phyloP scores from a whole-genome alignment of 768 basidiomycete genomes.

The Amanita pallidorosea region DNA sequence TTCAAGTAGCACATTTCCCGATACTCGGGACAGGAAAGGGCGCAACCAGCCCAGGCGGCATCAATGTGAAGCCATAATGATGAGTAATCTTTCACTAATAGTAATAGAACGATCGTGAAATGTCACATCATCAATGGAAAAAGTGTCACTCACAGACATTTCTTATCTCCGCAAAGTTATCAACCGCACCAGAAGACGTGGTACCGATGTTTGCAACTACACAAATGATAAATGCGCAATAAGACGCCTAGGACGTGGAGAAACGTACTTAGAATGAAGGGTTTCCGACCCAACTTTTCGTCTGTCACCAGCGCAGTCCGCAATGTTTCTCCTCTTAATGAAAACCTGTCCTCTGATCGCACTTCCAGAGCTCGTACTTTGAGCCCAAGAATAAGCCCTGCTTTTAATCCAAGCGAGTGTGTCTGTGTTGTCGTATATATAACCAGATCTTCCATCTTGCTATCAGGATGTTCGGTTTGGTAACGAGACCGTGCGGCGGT shows the following conservation, averaged over 20 bases:
- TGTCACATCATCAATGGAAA: background rate
- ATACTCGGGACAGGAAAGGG: constrained; percentile 71
- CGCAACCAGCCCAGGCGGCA: constrained; percentile 85
- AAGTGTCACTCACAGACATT: constrained; percentile 39
- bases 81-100: constrained; percentile 46
- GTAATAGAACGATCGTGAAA: constrained; percentile 15
- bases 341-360: constrained; percentile 46
- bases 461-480: constrained; percentile 34
- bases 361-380: constrained; percentile 64
- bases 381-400: constrained; percentile 77
- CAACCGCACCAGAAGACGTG: constrained; percentile 83
- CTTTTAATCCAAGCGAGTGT: constrained; percentile 71
- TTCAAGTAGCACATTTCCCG: constrained; percentile 49
- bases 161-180: constrained; percentile 66
- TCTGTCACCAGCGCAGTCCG: constrained; percentile 58
- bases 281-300: constrained; percentile 42
- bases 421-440: constrained; percentile 89
- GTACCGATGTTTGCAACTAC: constrained; percentile 87
- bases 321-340: constrained; percentile 56
- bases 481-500: constrained; percentile 75
- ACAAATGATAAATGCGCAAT: background rate
- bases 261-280: constrained; percentile 70
- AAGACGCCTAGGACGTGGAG: too few species aligned
- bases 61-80: constrained; percentile 83
- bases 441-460: constrained; percentile 50